These are phyloP conservation scores for Aphanocladium album DNA, from an alignment of 2,329 filamentous ascomycete species.

Conservation along the genomic window DNA sequence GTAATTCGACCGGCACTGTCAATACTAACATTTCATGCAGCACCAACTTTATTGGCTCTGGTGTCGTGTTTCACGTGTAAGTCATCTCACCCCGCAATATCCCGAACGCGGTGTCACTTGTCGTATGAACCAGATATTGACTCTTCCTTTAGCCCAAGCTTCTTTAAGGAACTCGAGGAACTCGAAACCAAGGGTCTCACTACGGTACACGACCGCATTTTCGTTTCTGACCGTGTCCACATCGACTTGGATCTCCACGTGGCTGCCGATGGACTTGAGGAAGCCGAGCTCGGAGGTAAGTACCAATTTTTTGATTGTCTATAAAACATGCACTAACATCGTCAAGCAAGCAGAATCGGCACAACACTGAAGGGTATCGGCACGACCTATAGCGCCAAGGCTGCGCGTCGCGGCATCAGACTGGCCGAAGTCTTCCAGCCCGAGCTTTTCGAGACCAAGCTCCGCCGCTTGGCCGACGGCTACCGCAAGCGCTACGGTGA, in stretches of 20 bases:
- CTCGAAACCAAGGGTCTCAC: conserved; percentile 36
- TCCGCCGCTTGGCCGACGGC: conserved; percentile 56
- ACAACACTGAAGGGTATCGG: conserved; percentile 33
- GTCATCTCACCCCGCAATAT: not conserved
- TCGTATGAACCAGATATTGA: conserved; percentile 16
- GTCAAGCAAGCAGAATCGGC: conserved; percentile 24
- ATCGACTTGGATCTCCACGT: conserved; percentile 62
- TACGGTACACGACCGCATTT: conserved; percentile 44
- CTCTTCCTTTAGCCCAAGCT: conserved; percentile 26
- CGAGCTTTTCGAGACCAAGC: conserved; percentile 59
- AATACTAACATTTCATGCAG: conserved; percentile 22
- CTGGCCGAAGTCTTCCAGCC: conserved; percentile 65
- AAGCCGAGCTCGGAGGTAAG: conserved; percentile 41
- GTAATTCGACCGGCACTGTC: not conserved
- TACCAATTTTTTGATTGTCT: not conserved
- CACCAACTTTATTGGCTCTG: conserved; percentile 70
- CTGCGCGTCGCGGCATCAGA: conserved; percentile 56
- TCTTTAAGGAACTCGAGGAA: conserved; percentile 37
- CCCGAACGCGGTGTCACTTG: no score
- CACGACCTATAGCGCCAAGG: conserved; percentile 25
- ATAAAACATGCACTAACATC: not conserved
- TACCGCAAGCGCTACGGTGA: conserved; percentile 64
- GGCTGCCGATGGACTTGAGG: conserved; percentile 65
- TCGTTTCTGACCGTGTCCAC: conserved; percentile 59
- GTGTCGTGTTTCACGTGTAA: conserved; percentile 58